Conservation (phyloP, 208 protist genomes). For the Crithidia sp. region DNA sequence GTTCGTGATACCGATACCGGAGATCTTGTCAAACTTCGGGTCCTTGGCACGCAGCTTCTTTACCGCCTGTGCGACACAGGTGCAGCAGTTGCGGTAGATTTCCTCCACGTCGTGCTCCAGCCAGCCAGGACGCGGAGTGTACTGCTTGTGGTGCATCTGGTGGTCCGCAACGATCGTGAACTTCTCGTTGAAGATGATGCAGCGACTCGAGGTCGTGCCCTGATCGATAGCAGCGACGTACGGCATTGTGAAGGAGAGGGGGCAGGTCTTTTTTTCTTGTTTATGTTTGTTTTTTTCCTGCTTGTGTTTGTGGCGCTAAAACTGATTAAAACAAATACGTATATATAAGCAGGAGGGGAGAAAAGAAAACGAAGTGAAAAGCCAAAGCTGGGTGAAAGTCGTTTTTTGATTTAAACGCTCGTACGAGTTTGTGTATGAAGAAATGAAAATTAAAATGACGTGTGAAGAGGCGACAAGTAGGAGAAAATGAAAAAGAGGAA, state of each 20-base stretch:
- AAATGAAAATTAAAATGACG: conserved; percentile 8
- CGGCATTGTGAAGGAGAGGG: conserved; percentile 35
- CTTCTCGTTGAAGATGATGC: conserved; percentile 93
- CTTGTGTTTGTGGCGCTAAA: too few relatives aligned
- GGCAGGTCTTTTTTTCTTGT: too few relatives aligned
- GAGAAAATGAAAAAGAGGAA: neutral
- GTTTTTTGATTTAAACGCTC: too few relatives aligned
- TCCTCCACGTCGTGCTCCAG: conserved; percentile 96
- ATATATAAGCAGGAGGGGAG: neutral
- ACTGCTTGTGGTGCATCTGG: conserved; percentile 85
- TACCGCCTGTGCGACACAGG: conserved; percentile 79
- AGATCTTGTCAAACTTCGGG: conserved; percentile 51
- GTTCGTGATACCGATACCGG: conserved; percentile 97
- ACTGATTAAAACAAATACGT: neutral
- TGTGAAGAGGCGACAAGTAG: conserved; percentile 4
- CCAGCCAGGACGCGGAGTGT: conserved; percentile 93
- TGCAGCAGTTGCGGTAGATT: conserved; percentile 83
- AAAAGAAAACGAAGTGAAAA: conserved; percentile 1
- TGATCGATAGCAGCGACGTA: conserved; percentile 94
- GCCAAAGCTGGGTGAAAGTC: too few relatives aligned
- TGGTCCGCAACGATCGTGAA: conserved; percentile 61
- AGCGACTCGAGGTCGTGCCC: conserved; percentile 94
- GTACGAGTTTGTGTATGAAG: too few relatives aligned
- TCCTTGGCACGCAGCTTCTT: conserved; percentile 49
- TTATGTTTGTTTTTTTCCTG: too few relatives aligned